phyloP scores from a whole-genome alignment of 441 rosid genomes.

The Euphorbia neoarborescens region DNA sequence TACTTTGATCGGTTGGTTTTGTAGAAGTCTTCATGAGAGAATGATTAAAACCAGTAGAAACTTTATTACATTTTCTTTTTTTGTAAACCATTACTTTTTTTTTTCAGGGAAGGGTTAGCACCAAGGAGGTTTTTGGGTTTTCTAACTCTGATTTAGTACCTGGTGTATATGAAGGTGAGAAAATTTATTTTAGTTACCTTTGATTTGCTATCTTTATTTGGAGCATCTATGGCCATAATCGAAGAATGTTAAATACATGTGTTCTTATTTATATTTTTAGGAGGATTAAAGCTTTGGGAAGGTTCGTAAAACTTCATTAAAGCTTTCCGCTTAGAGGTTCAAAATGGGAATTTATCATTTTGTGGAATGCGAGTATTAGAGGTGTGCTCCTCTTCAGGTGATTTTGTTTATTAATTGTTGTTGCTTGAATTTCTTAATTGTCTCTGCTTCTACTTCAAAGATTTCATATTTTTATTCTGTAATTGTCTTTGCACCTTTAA shows the following conservation, averaged over 20 bases:
- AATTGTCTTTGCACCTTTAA: no score
- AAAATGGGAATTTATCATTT: constrained; percentile 43
- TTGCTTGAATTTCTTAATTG: neutral
- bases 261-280: constrained; percentile 27
- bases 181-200: neutral
- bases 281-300: constrained; percentile 95
- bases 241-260: neutral
- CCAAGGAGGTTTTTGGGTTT: constrained; percentile 71
- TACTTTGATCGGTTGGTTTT: no score
- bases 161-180: constrained; percentile 85
- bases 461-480: neutral
- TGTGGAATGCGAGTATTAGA: constrained; percentile 69
- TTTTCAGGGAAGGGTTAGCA: constrained; percentile 70
- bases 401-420: constrained; percentile 8
- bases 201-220: neutral
- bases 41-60: neutral
- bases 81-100: neutral
- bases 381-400: constrained; percentile 48
- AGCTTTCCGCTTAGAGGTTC: constrained; percentile 54
- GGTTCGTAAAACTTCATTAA: constrained; percentile 83
- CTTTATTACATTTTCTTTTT: neutral
- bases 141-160: constrained; percentile 87
- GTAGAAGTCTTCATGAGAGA: no score
- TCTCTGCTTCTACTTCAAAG: neutral
- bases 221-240: neutral